These are phyloP conservation scores for Carex myosuroides DNA, from an alignment of 176 grass and related monocot genomes.

Conservation along the genomic window DNA sequence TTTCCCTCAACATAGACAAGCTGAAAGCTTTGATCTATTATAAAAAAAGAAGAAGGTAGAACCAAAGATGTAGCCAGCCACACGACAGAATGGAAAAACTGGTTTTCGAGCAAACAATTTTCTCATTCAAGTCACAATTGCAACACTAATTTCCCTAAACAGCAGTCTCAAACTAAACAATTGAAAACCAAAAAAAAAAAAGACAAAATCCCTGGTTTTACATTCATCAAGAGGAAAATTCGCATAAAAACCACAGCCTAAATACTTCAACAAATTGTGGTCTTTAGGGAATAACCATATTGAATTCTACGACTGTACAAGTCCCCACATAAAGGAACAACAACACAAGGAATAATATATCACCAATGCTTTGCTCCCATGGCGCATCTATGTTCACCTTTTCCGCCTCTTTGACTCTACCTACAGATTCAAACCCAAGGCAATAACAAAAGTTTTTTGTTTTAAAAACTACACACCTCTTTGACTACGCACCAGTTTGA, in stretches of 20 bases:
- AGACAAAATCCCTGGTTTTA: constrained; percentile 14
- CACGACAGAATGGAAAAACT: background rate
- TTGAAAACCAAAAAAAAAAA: background rate
- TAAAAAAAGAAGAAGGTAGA: background rate
- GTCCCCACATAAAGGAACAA: constrained; percentile 5
- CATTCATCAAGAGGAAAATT: constrained; percentile 12
- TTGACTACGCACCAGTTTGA: constrained; percentile 4
- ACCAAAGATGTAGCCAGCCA: background rate
- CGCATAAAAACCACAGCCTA: constrained; percentile 9
- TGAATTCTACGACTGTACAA: constrained; percentile 14
- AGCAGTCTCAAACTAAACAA: background rate
- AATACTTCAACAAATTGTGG: constrained; percentile 15
- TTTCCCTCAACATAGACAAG: background rate
- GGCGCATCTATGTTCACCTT: constrained; percentile 32
- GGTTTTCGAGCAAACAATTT: constrained; percentile 1
- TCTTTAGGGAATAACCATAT: constrained; percentile 14
- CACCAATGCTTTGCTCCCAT: background rate
- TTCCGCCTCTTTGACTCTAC: constrained; percentile 65
- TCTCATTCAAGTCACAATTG: constrained; percentile 23
- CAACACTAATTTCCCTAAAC: constrained; percentile 16
- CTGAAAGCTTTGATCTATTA: background rate
- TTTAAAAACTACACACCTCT: background rate
- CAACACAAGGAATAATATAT: background rate
- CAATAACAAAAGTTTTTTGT: background rate
- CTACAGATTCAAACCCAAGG: constrained; percentile 29